These are phyloP conservation scores for Colletotrichum endophyticum DNA, from an alignment of 2,329 filamentous ascomycete species.

Conservation along the genomic window DNA sequence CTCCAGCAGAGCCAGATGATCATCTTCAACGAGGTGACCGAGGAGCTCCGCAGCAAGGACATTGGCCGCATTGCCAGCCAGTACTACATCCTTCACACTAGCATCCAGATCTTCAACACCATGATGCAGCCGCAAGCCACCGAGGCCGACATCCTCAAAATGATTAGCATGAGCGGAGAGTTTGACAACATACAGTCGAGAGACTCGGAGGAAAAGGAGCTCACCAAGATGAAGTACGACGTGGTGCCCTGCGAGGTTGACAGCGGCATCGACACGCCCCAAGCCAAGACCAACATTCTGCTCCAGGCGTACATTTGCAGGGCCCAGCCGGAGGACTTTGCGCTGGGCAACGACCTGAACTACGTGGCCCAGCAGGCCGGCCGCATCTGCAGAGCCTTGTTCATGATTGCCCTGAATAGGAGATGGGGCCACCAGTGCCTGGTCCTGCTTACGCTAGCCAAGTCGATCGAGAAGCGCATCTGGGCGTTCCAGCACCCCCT, in stretches of 20 bases:
- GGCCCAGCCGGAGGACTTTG: slow-evolving; percentile 89
- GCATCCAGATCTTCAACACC: slow-evolving; percentile 93
- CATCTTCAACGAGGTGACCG: slow-evolving; percentile 93
- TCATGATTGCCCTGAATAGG: slow-evolving; percentile 96
- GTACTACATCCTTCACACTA: slow-evolving; percentile 92
- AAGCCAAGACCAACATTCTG: slow-evolving; percentile 94
- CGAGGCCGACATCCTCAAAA: slow-evolving; percentile 90
- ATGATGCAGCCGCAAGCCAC: slow-evolving; percentile 88
- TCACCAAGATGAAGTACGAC: slow-evolving; percentile 75
- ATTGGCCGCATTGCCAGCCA: slow-evolving; percentile 96
- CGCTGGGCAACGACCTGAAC: slow-evolving; percentile 86
- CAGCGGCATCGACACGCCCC: slow-evolving; percentile 71
- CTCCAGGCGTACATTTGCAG: slow-evolving; percentile 93
- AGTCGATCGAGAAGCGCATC: slow-evolving; percentile 94
- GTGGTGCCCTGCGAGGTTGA: slow-evolving; percentile 79
- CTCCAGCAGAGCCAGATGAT: slow-evolving; percentile 98
- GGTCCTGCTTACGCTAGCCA: slow-evolving; percentile 88
- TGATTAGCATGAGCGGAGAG: slow-evolving; percentile 97
- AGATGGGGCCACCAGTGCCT: slow-evolving; percentile 96
- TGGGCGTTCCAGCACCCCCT: slow-evolving; percentile 97
- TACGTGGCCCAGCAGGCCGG: slow-evolving; percentile 97
- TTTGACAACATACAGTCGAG: slow-evolving; percentile 96
- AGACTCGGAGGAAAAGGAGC: slow-evolving; percentile 87
- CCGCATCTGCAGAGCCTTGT: slow-evolving; percentile 90
- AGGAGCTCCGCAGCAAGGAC: slow-evolving; percentile 92